phyloP scores from a whole-genome alignment of 169 alveolate species.

The Blepharisma undulans region DNA sequence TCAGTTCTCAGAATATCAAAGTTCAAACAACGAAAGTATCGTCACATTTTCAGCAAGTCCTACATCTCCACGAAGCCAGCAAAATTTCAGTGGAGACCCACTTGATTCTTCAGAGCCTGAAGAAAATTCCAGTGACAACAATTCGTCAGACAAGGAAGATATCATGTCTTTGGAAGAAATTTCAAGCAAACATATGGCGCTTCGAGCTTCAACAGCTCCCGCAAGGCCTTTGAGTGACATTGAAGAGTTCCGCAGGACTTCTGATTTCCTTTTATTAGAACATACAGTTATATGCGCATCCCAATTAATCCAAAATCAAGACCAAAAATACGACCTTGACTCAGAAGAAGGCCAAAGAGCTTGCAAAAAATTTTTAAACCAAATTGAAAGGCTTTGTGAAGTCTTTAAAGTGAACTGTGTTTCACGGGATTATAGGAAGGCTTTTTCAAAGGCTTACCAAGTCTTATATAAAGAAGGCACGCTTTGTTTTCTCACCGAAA shows the following conservation, averaged over 20 bases:
- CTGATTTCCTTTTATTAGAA: slow-evolving; percentile 65
- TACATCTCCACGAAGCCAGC: background rate
- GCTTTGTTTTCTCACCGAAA: slow-evolving; percentile 78
- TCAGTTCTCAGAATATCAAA: background rate
- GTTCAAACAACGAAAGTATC: background rate
- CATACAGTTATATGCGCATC: slow-evolving; percentile 62
- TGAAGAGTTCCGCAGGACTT: slow-evolving; percentile 73
- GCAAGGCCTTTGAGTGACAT: slow-evolving; percentile 72
- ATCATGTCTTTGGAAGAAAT: background rate
- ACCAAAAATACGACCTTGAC: slow-evolving; percentile 75
- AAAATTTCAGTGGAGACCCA: background rate
- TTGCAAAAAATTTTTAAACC: slow-evolving; percentile 67
- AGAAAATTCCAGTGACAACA: slow-evolving; percentile 10
- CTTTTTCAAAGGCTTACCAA: slow-evolving; percentile 76
- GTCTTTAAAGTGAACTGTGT: slow-evolving; percentile 55
- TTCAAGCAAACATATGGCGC: slow-evolving; percentile 20
- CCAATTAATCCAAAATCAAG: slow-evolving; percentile 61
- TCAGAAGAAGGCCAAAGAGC: slow-evolving; percentile 70
- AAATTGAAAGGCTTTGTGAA: slow-evolving; percentile 64
- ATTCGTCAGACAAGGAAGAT: background rate
- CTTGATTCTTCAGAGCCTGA: slow-evolving; percentile 6
- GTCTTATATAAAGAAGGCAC: slow-evolving; percentile 75
- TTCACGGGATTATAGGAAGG: slow-evolving; percentile 64
- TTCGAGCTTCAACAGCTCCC: slow-evolving; percentile 80
- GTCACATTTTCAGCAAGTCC: background rate